phyloP scores from a whole-genome alignment of 2,329 filamentous ascomycete species.

The Orbilia oligospora region DNA sequence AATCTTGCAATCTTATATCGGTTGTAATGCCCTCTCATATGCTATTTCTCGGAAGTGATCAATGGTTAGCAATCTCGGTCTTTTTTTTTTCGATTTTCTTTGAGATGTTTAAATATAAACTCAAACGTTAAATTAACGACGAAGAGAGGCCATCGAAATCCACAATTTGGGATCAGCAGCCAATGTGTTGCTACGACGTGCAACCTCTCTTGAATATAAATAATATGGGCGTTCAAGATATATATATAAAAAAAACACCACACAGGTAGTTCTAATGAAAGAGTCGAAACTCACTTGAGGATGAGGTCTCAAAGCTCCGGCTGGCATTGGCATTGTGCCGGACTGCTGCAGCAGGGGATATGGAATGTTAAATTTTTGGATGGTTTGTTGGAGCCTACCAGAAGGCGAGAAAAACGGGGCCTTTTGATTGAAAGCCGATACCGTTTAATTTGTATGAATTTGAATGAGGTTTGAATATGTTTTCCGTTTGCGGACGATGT shows the following conservation, averaged over 20 bases:
- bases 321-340: constrained; percentile 56
- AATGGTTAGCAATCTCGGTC: constrained; percentile 40
- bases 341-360: neutral
- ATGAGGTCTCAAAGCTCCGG: constrained; percentile 53
- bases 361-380: neutral
- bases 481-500: constrained; percentile 7
- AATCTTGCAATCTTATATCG: constrained; percentile 52
- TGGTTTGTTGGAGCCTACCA: constrained; percentile 10
- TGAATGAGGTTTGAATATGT: constrained; percentile 3
- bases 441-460: constrained; percentile 13
- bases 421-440: neutral
- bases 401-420: constrained; percentile 10
- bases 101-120: constrained; percentile 5
- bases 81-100: neutral
- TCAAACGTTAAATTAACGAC: neutral
- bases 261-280: neutral
- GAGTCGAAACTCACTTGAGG: constrained; percentile 50
- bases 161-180: constrained; percentile 17
- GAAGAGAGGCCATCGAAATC: neutral
- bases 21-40: constrained; percentile 57
- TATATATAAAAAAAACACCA: constrained; percentile 26
- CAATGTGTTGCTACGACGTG: constrained; percentile 41
- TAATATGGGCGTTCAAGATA: neutral
- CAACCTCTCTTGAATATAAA: constrained; percentile 2
- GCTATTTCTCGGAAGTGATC: constrained; percentile 12